Percentiles rank a stretch among this genome's conserved stretches.
Conservation (phyloP, 352 stramenopile species). For the Globisporangium heterothallicum region DNA sequence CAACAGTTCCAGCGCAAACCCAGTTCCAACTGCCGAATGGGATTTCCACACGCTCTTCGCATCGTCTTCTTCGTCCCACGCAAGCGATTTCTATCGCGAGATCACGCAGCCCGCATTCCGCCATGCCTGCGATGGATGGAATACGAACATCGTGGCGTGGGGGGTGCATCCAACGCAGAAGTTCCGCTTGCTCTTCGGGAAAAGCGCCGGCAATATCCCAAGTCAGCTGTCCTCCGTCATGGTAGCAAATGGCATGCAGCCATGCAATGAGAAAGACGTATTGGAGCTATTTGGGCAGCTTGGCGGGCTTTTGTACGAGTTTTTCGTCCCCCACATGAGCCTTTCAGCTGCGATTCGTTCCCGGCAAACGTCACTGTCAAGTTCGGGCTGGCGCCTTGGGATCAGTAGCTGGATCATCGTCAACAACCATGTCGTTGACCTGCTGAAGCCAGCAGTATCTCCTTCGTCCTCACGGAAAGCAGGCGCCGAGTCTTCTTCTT, state of each 20-base stretch:
- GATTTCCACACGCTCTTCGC: constrained; percentile 56
- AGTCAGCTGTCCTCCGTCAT: neutral
- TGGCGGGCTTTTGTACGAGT: constrained; percentile 38
- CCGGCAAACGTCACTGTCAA: constrained; percentile 4
- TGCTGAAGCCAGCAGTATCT: constrained; percentile 28
- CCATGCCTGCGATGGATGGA: constrained; percentile 42
- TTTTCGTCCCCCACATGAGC: constrained; percentile 23
- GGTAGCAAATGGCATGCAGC: neutral
- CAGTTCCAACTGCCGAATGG: constrained; percentile 35
- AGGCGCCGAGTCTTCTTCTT: neutral
- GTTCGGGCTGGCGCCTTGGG: constrained; percentile 34
- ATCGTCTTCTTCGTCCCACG: constrained; percentile 32
- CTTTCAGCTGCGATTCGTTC: constrained; percentile 3
- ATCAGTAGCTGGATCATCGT: constrained; percentile 74
- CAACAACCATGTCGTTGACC: constrained; percentile 52
- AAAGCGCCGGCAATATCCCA: constrained; percentile 25
- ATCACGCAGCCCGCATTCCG: constrained; percentile 43
- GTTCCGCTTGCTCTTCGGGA: constrained; percentile 62
- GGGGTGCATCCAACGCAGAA: constrained; percentile 71
- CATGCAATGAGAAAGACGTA: constrained; percentile 23
- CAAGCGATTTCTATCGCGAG: constrained; percentile 48
- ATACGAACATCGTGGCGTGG: constrained; percentile 58
- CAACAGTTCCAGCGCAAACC: neutral
- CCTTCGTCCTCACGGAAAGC: neutral
- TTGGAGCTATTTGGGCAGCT: constrained; percentile 58